phyloP scores from a whole-genome alignment of 257 asterid species.

The Nicotiana benthamiana region DNA sequence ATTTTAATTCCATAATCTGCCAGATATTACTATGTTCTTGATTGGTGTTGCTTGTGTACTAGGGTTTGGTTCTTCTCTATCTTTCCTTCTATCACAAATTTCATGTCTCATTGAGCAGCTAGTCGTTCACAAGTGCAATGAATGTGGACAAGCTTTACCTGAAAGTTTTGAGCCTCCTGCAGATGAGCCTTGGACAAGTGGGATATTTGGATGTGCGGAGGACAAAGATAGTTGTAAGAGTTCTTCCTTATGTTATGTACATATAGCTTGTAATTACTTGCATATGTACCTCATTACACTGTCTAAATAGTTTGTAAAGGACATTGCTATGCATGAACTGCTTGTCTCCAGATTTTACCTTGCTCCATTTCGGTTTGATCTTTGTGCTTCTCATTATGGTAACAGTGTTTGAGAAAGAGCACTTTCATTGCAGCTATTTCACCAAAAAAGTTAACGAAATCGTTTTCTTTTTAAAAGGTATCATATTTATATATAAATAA shows the following conservation, averaged over 20 bases:
- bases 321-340: background rate
- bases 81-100: background rate
- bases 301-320: background rate
- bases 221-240: constrained; percentile 58
- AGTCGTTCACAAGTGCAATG: constrained; percentile 52
- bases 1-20: background rate
- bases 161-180: constrained; percentile 60
- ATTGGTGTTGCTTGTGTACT: background rate
- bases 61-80: background rate
- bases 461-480: no score
- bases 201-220: constrained; percentile 65
- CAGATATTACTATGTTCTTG: background rate
- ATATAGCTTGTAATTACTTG: background rate
- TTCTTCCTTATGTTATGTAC: background rate
- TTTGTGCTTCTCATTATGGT: background rate
- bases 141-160: constrained; percentile 71
- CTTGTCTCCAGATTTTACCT: background rate
- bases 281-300: background rate
- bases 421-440: background rate
- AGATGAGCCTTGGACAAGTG: constrained; percentile 69
- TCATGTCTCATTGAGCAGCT: constrained; percentile 29
- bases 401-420: background rate
- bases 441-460: background rate
- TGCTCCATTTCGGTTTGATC: background rate
- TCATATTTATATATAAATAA: no score